Evolutionary conservation across 495 filamentous ascomycete genomes (phyloP).

Genomic region (Chaetomium tenue): DNA sequence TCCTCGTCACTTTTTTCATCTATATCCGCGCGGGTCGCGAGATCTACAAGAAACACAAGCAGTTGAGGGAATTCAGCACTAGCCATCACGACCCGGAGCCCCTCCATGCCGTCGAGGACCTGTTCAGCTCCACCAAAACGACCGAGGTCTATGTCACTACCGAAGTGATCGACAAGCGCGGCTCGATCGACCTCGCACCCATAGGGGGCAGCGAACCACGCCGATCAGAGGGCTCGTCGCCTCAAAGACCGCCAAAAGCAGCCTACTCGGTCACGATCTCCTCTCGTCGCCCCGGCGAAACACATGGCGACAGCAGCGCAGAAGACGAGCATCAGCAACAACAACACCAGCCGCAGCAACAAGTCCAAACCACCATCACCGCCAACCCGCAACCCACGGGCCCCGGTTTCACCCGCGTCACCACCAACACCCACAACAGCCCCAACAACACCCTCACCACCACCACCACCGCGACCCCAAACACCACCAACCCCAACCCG

Average conservation of each 20-base stretch:
- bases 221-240: conserved; percentile 1
- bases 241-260: conserved; percentile 28
- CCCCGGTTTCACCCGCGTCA: not conserved
- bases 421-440: conserved; percentile 13
- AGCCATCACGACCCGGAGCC: conserved; percentile 19
- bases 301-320: conserved; percentile 9
- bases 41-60: conserved; percentile 59
- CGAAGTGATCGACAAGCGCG: conserved; percentile 35
- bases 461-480: not conserved
- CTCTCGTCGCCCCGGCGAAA: conserved; percentile 28
- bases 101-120: conserved; percentile 27
- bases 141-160: conserved; percentile 57
- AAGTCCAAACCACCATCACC: conserved; percentile 23
- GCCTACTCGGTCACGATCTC: conserved; percentile 54
- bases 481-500: not conserved
- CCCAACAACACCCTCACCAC: not conserved
- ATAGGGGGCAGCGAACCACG: conserved; percentile 12
- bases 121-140: conserved; percentile 54
- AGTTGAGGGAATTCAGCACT: conserved; percentile 44
- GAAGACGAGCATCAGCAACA: not conserved
- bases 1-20: conserved; percentile 67
- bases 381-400: conserved; percentile 1
- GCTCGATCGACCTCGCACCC: conserved; percentile 8
- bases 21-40: conserved; percentile 70
- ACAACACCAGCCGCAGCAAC: conserved; percentile 9